A percentile compares a stretch with the other conserved stretches of the same genome.
Evolutionary conservation across 1,284 basidiomycete species (phyloP).

Genomic region (Amylostereum chailletii): DNA sequence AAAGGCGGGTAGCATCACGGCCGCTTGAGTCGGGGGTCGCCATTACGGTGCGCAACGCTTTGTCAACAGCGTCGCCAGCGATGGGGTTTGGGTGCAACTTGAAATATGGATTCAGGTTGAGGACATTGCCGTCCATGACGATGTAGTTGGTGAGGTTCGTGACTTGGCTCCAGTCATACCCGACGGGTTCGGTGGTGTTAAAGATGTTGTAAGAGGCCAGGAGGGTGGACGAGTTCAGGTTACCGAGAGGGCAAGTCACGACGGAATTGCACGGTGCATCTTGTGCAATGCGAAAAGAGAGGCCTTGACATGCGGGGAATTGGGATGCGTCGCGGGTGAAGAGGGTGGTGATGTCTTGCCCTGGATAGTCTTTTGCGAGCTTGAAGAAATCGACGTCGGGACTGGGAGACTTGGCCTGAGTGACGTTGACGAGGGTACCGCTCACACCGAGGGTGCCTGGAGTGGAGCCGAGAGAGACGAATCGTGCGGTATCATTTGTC

Average conservation of each 20-base stretch:
- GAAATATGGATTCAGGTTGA: slow-evolving; percentile 90
- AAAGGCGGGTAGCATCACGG: slow-evolving; percentile 85
- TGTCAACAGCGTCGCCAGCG: slow-evolving; percentile 72
- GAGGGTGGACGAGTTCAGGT: slow-evolving; percentile 48
- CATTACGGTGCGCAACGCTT: slow-evolving; percentile 73
- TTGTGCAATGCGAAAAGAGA: slow-evolving; percentile 60
- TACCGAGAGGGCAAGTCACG: slow-evolving; percentile 54
- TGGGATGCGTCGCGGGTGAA: slow-evolving; percentile 66
- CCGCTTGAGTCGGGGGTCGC: slow-evolving; percentile 47
- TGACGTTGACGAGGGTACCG: slow-evolving; percentile 75
- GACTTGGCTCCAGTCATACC: slow-evolving; percentile 87
- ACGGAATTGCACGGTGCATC: slow-evolving; percentile 62
- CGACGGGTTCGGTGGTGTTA: slow-evolving; percentile 61
- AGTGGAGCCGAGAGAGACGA: slow-evolving; percentile 56
- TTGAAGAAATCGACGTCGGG: slow-evolving; percentile 46
- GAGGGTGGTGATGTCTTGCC: slow-evolving; percentile 83
- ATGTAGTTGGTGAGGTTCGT: slow-evolving; percentile 61
- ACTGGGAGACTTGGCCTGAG: slow-evolving; percentile 41
- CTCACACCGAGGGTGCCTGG: slow-evolving; percentile 67
- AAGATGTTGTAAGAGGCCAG: slow-evolving; percentile 51
- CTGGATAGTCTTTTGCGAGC: slow-evolving; percentile 52
- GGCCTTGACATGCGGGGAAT: slow-evolving; percentile 55
- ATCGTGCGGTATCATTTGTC: slow-evolving; percentile 49
- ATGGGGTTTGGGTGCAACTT: slow-evolving; percentile 63
- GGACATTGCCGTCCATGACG: slow-evolving; percentile 88